These are phyloP conservation scores for Choricystis sp. DNA, from an alignment of 139 green algal genomes.

Conservation along the genomic window DNA sequence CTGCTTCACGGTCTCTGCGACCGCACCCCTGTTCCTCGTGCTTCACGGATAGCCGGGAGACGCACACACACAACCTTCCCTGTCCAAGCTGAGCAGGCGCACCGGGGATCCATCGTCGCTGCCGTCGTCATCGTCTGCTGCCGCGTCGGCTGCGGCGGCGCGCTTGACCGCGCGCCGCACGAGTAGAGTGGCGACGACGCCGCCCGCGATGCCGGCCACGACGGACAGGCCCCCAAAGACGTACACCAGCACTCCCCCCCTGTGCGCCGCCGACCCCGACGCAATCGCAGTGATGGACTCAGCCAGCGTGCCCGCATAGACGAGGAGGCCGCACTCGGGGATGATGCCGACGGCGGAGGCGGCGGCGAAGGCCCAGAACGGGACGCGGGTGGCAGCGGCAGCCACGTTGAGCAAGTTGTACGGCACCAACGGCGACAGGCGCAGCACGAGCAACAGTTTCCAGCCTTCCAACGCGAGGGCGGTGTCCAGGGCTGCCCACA, in stretches of 20 bases:
- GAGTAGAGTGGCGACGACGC: neutral
- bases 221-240: neutral
- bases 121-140: too few relatives aligned
- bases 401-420: conserved; percentile 50
- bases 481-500: conserved; percentile 34
- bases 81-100: too few relatives aligned
- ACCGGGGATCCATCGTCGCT: too few relatives aligned
- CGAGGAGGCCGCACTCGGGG: conserved; percentile 21
- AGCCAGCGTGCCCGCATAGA: conserved; percentile 22
- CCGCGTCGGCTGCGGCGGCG: too few relatives aligned
- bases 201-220: neutral
- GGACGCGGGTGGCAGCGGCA: conserved; percentile 27
- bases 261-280: neutral
- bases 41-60: too few relatives aligned
- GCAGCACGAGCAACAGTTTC: conserved; percentile 43
- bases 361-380: conserved; percentile 22
- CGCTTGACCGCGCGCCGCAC: neutral
- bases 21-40: too few relatives aligned
- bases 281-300: conserved; percentile 20
- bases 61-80: too few relatives aligned
- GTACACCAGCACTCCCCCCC: neutral
- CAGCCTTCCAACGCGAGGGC: conserved; percentile 33
- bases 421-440: conserved; percentile 31
- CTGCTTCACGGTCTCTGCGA: too few relatives aligned
- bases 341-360: conserved; percentile 21